phyloP scores from a whole-genome alignment of 768 basidiomycete species.

The Phaeotremella fagi region DNA sequence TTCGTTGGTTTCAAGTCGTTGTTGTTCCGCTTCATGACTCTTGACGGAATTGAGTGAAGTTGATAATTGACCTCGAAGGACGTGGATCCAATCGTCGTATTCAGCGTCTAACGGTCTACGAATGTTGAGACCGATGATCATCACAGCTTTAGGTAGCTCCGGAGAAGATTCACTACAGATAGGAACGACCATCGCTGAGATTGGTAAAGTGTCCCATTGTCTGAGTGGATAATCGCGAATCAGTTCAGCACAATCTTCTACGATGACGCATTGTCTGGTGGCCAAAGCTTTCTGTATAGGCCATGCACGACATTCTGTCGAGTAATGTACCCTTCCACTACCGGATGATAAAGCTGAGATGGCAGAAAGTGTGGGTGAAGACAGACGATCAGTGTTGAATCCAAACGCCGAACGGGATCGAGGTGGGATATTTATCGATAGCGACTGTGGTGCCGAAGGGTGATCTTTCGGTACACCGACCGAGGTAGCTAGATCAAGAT shows the following conservation, averaged over 20 bases:
- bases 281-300: slow-evolving; percentile 39
- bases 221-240: slow-evolving; percentile 31
- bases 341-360: slow-evolving; percentile 37
- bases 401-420: slow-evolving; percentile 14
- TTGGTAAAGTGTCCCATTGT: slow-evolving; percentile 42
- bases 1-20: slow-evolving; percentile 13
- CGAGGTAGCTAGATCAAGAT: slow-evolving; percentile 13
- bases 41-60: slow-evolving; percentile 24
- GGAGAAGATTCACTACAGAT: slow-evolving; percentile 36
- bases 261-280: slow-evolving; percentile 35
- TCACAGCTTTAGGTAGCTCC: slow-evolving; percentile 33
- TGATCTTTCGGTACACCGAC: slow-evolving; percentile 34
- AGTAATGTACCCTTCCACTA: slow-evolving; percentile 17
- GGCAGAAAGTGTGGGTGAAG: slow-evolving; percentile 35
- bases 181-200: slow-evolving; percentile 40
- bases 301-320: slow-evolving; percentile 23
- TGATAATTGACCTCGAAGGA: slow-evolving; percentile 33
- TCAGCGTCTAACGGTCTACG: slow-evolving; percentile 35
- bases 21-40: slow-evolving; percentile 26
- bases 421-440: slow-evolving; percentile 11
- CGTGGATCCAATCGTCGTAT: slow-evolving; percentile 39
- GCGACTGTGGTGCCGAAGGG: slow-evolving; percentile 10
- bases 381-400: slow-evolving; percentile 26
- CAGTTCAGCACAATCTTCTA: slow-evolving; percentile 35
- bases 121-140: slow-evolving; percentile 44